Evolutionary conservation across 805 yeast genomes (phyloP).

Genomic region (Candida caryicola): DNA sequence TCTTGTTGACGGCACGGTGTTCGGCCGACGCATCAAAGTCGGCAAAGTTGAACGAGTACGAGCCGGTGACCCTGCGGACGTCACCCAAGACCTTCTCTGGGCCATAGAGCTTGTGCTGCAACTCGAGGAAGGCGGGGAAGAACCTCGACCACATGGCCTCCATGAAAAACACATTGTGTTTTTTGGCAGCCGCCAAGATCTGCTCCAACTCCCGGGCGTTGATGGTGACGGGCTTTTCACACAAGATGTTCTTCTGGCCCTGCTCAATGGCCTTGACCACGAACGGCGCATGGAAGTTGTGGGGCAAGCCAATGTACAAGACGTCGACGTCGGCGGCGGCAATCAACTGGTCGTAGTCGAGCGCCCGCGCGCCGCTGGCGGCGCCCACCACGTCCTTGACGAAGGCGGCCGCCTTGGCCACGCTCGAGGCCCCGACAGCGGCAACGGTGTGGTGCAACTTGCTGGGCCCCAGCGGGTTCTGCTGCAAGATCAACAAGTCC

Average conservation of each 20-base stretch:
- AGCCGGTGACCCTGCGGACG: slow-evolving; percentile 41
- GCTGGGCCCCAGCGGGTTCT: slow-evolving; percentile 20
- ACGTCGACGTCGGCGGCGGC: slow-evolving; percentile 42
- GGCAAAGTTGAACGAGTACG: slow-evolving; percentile 39
- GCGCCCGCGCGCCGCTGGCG: slow-evolving; percentile 17
- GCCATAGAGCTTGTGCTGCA: slow-evolving; percentile 34
- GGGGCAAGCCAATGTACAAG: slow-evolving; percentile 57
- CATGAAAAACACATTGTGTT: slow-evolving; percentile 47
- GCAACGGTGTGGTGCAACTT: slow-evolving; percentile 30
- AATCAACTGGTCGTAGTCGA: slow-evolving; percentile 44
- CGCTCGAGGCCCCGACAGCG: slow-evolving; percentile 40
- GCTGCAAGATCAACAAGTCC: slow-evolving; percentile 28
- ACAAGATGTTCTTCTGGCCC: slow-evolving; percentile 50
- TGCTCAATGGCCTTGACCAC: slow-evolving; percentile 40
- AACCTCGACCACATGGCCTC: slow-evolving; percentile 61
- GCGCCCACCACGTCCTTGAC: slow-evolving; percentile 20
- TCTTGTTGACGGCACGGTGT: slow-evolving; percentile 34
- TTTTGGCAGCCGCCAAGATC: slow-evolving; percentile 42
- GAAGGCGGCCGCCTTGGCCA: slow-evolving; percentile 35
- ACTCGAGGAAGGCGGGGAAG: slow-evolving; percentile 42
- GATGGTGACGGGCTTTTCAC: slow-evolving; percentile 55
- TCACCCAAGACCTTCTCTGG: slow-evolving; percentile 46
- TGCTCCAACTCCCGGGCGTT: slow-evolving; percentile 44
- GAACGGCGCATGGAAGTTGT: slow-evolving; percentile 48
- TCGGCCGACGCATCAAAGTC: slow-evolving; percentile 27